A percentile compares a stretch with the other conserved stretches of the same genome.
phyloP scores from a whole-genome alignment of 1,139 yeast species.

The Meyerozyma sp. region DNA sequence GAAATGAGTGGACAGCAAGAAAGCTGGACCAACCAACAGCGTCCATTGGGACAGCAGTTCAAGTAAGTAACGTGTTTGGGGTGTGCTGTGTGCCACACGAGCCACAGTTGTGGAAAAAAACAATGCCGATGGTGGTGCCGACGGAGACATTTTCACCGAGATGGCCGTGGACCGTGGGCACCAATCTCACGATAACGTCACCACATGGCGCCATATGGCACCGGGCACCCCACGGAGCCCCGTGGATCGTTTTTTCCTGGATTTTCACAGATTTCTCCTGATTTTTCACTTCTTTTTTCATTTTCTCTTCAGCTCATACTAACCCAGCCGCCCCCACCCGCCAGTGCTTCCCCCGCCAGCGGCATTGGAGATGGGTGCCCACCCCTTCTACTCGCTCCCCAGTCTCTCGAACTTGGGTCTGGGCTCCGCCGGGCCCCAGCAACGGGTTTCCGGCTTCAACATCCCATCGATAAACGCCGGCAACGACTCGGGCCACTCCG shows the following conservation, averaged over 20 bases:
- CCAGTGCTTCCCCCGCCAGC: conserved; percentile 57
- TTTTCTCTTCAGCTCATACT: conserved; percentile 12
- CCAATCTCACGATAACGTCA: too few species aligned
- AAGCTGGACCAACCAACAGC: conserved; percentile 41
- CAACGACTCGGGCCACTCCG: conserved; percentile 15
- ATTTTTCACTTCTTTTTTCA: not conserved
- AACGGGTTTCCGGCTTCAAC: conserved; percentile 37
- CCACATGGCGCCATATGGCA: not conserved
- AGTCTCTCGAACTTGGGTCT: conserved; percentile 48
- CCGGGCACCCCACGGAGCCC: not conserved
- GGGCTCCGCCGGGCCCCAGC: conserved; percentile 28
- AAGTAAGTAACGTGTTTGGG: conserved; percentile 29
- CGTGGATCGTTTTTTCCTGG: too few species aligned
- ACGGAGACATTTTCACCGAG: not conserved
- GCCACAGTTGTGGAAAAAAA: not conserved
- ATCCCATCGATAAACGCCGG: conserved; percentile 42
- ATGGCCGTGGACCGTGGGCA: not conserved
- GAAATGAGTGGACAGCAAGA: conserved; percentile 38
- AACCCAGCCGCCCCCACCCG: conserved; percentile 44
- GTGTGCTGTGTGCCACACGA: not conserved
- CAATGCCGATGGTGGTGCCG: not conserved
- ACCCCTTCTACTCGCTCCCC: conserved; percentile 47
- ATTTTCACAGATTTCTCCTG: too few species aligned
- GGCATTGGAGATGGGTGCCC: conserved; percentile 45
- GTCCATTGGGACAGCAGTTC: conserved; percentile 42